phyloP scores from a whole-genome alignment of 2,329 filamentous ascomycete species.

The Apiospora sp. region DNA sequence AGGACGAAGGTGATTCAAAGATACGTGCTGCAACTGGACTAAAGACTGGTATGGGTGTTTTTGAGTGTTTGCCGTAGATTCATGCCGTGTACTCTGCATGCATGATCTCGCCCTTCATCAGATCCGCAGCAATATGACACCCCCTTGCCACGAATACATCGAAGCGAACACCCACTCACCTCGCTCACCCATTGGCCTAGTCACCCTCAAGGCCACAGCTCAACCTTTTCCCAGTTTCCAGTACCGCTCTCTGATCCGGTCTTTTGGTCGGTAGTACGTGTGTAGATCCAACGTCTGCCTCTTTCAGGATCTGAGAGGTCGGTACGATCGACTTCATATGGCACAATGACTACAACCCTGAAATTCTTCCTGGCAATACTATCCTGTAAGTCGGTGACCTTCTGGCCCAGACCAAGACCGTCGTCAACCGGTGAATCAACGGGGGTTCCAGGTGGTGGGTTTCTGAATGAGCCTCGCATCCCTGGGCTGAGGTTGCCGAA shows the following conservation, averaged over 20 bases:
- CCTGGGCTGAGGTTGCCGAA: conserved; percentile 88
- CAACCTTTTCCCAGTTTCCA: conserved; percentile 70
- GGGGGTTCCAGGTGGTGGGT: conserved; percentile 72
- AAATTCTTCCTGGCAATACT: conserved; percentile 77
- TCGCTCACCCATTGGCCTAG: not conserved
- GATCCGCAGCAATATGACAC: not conserved
- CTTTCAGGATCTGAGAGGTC: conserved; percentile 74
- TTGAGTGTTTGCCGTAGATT: not conserved
- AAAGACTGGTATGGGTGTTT: not conserved
- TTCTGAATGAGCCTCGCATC: conserved; percentile 78
- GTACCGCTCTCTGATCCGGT: conserved; percentile 37
- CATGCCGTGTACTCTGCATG: not conserved
- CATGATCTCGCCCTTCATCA: conserved; percentile 4
- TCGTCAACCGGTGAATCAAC: conserved; percentile 57
- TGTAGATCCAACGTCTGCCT: conserved; percentile 72
- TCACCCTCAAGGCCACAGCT: conserved; percentile 69
- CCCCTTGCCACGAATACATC: not conserved
- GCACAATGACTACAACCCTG: conserved; percentile 81
- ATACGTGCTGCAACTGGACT: not conserved
- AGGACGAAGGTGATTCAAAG: not conserved
- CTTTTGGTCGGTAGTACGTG: conserved; percentile 55
- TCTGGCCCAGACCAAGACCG: conserved; percentile 62
- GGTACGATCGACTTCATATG: conserved; percentile 77
- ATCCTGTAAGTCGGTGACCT: conserved; percentile 76
- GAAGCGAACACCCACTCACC: not conserved